Percentiles rank a stretch among this genome's conserved stretches.
These are phyloP conservation scores for Penicillium sp. DNA, from an alignment of 2,329 filamentous ascomycete genomes.

Conservation along the genomic window DNA sequence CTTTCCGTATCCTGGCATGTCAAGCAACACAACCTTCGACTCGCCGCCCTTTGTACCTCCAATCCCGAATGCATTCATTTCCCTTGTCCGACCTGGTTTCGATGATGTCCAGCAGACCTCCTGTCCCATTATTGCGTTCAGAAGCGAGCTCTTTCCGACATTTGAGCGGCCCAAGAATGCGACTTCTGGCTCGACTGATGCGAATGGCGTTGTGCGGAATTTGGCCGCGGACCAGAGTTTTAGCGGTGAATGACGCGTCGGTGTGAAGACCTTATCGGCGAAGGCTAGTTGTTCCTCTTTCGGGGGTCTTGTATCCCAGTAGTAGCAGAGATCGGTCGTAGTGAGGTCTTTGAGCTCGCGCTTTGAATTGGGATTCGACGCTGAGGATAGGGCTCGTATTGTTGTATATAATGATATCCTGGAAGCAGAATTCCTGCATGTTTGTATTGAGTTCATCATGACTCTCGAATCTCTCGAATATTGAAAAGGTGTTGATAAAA, in stretches of 20 bases:
- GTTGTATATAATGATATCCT: constrained; percentile 15
- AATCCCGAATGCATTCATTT: constrained; percentile 66
- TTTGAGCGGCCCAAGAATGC: constrained; percentile 69
- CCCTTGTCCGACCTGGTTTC: constrained; percentile 60
- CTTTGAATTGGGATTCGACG: constrained; percentile 24
- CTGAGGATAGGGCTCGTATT: constrained; percentile 2
- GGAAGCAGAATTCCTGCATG: constrained; percentile 3
- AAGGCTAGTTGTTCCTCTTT: constrained; percentile 44
- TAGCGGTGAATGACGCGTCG: constrained; percentile 48
- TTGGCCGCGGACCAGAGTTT: constrained; percentile 60
- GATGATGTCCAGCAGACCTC: constrained; percentile 56
- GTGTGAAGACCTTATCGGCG: constrained; percentile 48
- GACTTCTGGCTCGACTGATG: constrained; percentile 57
- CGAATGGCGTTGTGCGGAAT: constrained; percentile 59
- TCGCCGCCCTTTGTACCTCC: constrained; percentile 48
- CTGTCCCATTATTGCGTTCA: constrained; percentile 61
- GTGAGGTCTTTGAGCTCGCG: constrained; percentile 31
- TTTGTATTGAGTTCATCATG: constrained; percentile 7
- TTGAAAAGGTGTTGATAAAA: neutral
- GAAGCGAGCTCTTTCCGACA: constrained; percentile 65
- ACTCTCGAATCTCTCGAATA: neutral
- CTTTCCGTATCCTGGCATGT: constrained; percentile 70
- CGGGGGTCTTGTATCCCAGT: constrained; percentile 53
- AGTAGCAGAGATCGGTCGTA: constrained; percentile 40
- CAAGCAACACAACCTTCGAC: constrained; percentile 58